Evolutionary conservation across 2,329 filamentous ascomycete genomes (phyloP).

Genomic region (Colletotrichum chlorophyti): DNA sequence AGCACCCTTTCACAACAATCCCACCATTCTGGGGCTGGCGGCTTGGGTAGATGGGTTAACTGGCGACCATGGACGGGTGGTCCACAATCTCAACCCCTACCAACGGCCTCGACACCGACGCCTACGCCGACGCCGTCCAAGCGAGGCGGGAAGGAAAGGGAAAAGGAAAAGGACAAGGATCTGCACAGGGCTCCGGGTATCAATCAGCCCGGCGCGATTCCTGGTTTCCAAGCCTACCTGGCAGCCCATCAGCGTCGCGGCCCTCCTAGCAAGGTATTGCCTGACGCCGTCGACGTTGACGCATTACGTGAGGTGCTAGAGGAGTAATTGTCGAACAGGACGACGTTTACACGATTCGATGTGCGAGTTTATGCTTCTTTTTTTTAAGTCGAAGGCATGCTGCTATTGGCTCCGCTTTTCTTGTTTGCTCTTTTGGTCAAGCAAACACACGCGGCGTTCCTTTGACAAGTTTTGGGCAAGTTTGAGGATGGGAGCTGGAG

Average conservation of each 20-base stretch:
- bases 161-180: slow-evolving; percentile 43
- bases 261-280: slow-evolving; percentile 62
- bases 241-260: slow-evolving; percentile 56
- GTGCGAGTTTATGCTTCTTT: neutral
- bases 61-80: slow-evolving; percentile 55
- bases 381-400: neutral
- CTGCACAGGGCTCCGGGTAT: slow-evolving; percentile 70
- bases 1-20: slow-evolving; percentile 33
- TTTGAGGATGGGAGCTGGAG: slow-evolving; percentile 19
- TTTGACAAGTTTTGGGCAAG: slow-evolving; percentile 4
- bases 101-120: slow-evolving; percentile 9
- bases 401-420: neutral
- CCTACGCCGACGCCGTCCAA: slow-evolving; percentile 31
- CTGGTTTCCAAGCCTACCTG: slow-evolving; percentile 70
- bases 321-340: slow-evolving; percentile 31
- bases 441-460: slow-evolving; percentile 3
- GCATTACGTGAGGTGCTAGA: slow-evolving; percentile 66
- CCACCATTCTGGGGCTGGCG: slow-evolving; percentile 34
- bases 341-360: neutral
- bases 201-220: slow-evolving; percentile 78
- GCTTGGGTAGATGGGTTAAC: slow-evolving; percentile 52
- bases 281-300: slow-evolving; percentile 64
- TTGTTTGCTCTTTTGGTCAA: neutral
- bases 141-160: slow-evolving; percentile 17
- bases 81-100: neutral